phyloP scores from a whole-genome alignment of 1,284 basidiomycete genomes.

The Sporisorium sorghi region DNA sequence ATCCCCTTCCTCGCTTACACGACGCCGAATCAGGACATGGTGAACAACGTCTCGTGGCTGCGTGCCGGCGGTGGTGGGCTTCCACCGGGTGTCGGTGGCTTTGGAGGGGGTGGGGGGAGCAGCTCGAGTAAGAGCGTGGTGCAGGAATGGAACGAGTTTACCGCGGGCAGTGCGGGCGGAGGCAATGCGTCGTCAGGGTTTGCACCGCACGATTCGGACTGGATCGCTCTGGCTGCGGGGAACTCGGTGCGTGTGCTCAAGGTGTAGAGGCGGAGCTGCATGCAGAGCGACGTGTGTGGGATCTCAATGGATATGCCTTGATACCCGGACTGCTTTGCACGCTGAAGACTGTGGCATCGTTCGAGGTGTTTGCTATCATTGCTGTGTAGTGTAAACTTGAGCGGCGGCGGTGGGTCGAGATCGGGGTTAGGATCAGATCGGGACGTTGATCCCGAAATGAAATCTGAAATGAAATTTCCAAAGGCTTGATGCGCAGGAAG shows the following conservation, averaged over 20 bases:
- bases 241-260: constrained; percentile 49
- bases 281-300: too few relatives aligned
- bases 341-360: background rate
- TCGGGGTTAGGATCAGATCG: background rate
- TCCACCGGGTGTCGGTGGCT: constrained; percentile 40
- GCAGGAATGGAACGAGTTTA: constrained; percentile 68
- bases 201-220: constrained; percentile 51
- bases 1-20: constrained; percentile 66
- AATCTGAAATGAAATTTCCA: background rate
- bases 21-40: constrained; percentile 62
- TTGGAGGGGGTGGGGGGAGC: constrained; percentile 23
- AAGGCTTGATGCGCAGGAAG: constrained; percentile 8
- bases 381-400: too few relatives aligned
- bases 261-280: constrained; percentile 32
- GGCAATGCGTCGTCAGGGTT: constrained; percentile 25
- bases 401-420: background rate
- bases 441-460: background rate
- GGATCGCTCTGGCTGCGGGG: constrained; percentile 51
- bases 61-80: constrained; percentile 44
- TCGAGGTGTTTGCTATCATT: background rate
- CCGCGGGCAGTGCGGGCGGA: constrained; percentile 31
- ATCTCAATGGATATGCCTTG: constrained; percentile 5
- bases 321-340: constrained; percentile 4
- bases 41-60: constrained; percentile 68
- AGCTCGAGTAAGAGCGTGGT: constrained; percentile 57